Base-by-base conservation (phyloP, 1,284 basidiomycete genomes). In the Moesziomyces antarcticus region DNA sequence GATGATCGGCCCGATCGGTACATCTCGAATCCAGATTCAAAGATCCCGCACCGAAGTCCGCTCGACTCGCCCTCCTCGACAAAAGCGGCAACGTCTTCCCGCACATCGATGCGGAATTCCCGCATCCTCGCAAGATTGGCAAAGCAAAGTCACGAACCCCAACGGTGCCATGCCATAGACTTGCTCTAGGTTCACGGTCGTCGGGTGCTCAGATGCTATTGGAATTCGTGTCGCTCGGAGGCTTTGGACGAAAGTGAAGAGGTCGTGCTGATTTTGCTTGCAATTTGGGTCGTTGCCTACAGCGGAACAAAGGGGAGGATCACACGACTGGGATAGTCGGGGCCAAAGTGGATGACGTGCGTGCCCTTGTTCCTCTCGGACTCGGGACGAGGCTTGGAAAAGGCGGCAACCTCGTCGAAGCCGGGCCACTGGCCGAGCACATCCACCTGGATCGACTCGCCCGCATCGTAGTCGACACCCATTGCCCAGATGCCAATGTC, bases 401-500 rank as follows among this genome's bases (percentile, higher is more conserved):
- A 57, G 11, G 47, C 49, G 9, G 41, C 56, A 13, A 50, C 48
- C 40, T 78, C 76, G 16, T 60, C 63, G 35, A 70, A 66, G 18
- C 62, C 66, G 5, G 73, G 56, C 44, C 51, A 63, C 53, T 76
- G 71, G 18, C 76, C 76, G 10, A 62, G 53, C 5, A 78, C 50
- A 27, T 67, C 67, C 33, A 78, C 50, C 16, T 69, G 50, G 21
- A 81, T 52, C 4, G 58, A 50, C 61, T 82, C 80, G 46, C 80
- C 80, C 1, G 66, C 62, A 6, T 75, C 70, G 58, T 78, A 76
- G 20, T 67, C 63, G 52, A 75, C 70, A 20, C 75, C 78, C 54
- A 73, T 73, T 20, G 75, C 71, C 80, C 80, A 81, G 48, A 80
- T 66, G 13, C 74, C 74, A 47, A 81, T 80, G 46, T 77, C 75